These are phyloP conservation scores for Trichothecium roseum DNA, from an alignment of 2,329 filamentous ascomycete species.

Conservation along the genomic window DNA sequence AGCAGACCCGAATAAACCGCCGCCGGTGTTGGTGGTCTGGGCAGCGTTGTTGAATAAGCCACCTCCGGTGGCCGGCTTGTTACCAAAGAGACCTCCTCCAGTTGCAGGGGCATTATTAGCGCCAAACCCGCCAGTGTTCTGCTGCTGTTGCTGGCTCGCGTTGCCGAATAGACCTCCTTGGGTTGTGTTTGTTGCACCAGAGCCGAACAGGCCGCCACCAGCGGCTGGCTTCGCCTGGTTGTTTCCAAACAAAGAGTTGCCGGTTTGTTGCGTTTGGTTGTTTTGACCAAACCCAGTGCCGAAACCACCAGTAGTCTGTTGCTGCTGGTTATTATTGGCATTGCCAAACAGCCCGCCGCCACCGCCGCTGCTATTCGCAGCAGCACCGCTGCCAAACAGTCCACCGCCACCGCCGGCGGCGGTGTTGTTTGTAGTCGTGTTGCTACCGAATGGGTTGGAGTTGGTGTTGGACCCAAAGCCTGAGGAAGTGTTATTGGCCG, in stretches of 20 bases:
- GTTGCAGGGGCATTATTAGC: conserved; percentile 18
- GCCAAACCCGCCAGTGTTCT: conserved; percentile 24
- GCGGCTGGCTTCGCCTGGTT: conserved; percentile 1
- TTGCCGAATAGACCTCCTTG: conserved; percentile 20
- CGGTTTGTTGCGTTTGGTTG: conserved; percentile 19
- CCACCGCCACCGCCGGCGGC: conserved; percentile 26
- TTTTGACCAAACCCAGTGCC: conserved; percentile 20
- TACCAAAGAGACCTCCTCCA: conserved; percentile 29
- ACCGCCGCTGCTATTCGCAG: conserved; percentile 19
- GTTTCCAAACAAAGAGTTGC: not conserved
- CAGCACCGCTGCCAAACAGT: conserved; percentile 32
- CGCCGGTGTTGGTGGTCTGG: conserved; percentile 13
- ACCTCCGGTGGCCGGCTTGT: conserved; percentile 20
- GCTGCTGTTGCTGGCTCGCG: conserved; percentile 18
- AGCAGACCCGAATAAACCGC: conserved; percentile 36
- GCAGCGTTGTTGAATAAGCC: conserved; percentile 29
- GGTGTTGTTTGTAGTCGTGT: conserved; percentile 11
- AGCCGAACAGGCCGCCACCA: conserved; percentile 34
- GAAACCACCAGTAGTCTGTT: conserved; percentile 37
- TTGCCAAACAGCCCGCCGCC: conserved; percentile 39
- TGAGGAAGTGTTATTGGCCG: conserved; percentile 3
- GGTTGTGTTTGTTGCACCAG: conserved; percentile 18
- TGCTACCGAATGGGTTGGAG: conserved; percentile 17
- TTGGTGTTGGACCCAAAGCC: conserved; percentile 3
- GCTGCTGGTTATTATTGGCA: conserved; percentile 20